These are phyloP conservation scores for Musa acuminata DNA, from an alignment of 176 grass and related monocot species.

Conservation along the genomic window DNA sequence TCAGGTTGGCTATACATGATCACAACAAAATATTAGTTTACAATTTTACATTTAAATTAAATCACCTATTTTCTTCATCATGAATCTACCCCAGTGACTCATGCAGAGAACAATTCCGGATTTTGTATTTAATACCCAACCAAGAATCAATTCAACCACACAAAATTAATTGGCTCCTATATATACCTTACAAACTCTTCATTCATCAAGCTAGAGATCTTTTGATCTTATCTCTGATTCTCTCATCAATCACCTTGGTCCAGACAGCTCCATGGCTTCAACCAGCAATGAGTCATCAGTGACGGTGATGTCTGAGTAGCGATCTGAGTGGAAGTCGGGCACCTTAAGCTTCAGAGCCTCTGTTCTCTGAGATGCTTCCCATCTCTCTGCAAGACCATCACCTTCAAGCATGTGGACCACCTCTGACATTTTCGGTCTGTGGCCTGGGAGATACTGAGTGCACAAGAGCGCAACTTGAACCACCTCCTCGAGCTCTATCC, in stretches of 20 bases:
- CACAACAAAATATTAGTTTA: too few species aligned
- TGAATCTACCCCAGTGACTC: too few species aligned
- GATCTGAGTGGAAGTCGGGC: constrained; percentile 49
- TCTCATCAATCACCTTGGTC: constrained; percentile 47
- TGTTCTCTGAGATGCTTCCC: constrained; percentile 68
- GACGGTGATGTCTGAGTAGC: constrained; percentile 66
- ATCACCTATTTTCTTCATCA: too few species aligned
- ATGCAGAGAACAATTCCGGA: too few species aligned
- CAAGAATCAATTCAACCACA: neutral
- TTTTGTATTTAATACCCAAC: neutral
- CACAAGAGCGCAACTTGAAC: constrained; percentile 78
- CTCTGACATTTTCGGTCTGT: constrained; percentile 83
- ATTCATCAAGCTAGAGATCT: neutral
- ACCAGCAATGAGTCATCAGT: constrained; percentile 81
- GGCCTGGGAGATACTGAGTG: constrained; percentile 76
- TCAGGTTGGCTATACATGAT: too few species aligned
- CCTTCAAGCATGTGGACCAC: constrained; percentile 91
- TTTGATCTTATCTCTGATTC: neutral
- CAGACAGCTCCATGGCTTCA: constrained; percentile 88
- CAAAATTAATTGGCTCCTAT: neutral
- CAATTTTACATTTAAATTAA: too few species aligned
- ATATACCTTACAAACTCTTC: constrained; percentile 1
- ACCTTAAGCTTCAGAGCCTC: constrained; percentile 50
- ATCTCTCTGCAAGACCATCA: constrained; percentile 77
- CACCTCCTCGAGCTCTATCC: constrained; percentile 85